Evolutionary conservation across 75 land plant species (phyloP), one percentile per base, ranked within the genome.

Genomic region (Adiantum capillusveneris): DNA sequence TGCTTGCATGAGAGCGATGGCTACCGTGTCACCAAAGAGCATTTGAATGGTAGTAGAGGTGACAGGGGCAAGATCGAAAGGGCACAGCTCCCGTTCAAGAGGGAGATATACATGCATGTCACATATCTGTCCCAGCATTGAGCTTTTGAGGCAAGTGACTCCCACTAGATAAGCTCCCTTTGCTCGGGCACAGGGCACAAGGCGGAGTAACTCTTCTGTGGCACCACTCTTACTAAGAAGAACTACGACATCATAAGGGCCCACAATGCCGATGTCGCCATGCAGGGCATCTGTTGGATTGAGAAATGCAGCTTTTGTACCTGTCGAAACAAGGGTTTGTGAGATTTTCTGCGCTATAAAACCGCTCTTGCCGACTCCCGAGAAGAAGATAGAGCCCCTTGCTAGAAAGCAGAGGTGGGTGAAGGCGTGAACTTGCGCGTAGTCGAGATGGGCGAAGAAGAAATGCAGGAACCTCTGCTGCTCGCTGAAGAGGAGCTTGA

Each of bases 301-400:
- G 34, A 95, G 69, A 67, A 82, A 95, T 16, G 68, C 74, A 63
- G 99, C 72, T 45, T 64, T 65, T 28, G 86, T 78, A 39, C 92
- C 91, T 48, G 94, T 86, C 31, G 99, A 95, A 51, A 87, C 86
- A 19, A 90, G 70, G 37, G 99, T 95, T 56, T 86, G 91, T n/a
- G 88, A 80, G 75, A 80, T 81, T 66, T 95, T 95, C 63, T 80
- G 77, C 25, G 99, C 91, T 26, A 95, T 82, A 84, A 86, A 81
- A 37, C 99, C 99, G 53, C 97, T 90, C 65, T 90, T 95, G 30
- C 99, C 99, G 51, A 90, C 99, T 36, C 97, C 99, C 58, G 96
- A 64, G 84, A 95, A 90, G 81, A 86, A 86, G 48, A 86, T 73
- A 60, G 86, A 78, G 42, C 96, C 96, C 55, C 57, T 63, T 34